A percentile compares a stretch with the other conserved stretches of the same genome.
Conservation (phyloP, 345 rosid genomes). For the Eucalyptus albens region DNA sequence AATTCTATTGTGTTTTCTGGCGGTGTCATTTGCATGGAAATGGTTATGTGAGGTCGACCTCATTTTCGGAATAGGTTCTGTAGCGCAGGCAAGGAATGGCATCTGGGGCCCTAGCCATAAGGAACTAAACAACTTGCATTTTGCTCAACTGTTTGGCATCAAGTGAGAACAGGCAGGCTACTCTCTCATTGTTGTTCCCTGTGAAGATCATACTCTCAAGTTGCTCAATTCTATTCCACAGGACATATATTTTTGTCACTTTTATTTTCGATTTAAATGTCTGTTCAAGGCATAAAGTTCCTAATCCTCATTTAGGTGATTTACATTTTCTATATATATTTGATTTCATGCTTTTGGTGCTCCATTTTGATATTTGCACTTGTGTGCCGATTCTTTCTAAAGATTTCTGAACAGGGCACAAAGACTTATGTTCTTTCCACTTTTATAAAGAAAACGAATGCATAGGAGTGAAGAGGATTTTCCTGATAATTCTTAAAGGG, state of each 20-base stretch:
- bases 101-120: constrained; percentile 57
- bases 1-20: not conserved
- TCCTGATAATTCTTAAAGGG: constrained; percentile 85
- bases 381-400: not conserved
- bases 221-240: not conserved
- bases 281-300: not conserved
- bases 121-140: constrained; percentile 36
- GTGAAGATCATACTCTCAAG: not conserved
- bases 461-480: constrained; percentile 90
- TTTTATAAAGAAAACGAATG: constrained; percentile 71
- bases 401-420: constrained; percentile 29
- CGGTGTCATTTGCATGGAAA: not conserved
- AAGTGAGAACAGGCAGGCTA: constrained; percentile 49
- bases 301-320: not conserved
- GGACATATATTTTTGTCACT: not conserved
- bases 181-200: not conserved
- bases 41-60: not conserved
- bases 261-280: not conserved
- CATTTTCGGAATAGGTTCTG: constrained; percentile 25
- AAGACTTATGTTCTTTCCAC: constrained; percentile 50
- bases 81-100: constrained; percentile 72
- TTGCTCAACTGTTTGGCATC: constrained; percentile 74
- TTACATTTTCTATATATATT: not conserved
- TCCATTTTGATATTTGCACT: not conserved
- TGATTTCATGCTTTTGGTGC: not conserved